Percentiles rank a stretch among this genome's conserved stretches.
Conservation (phyloP, 2,329 filamentous ascomycete genomes). For the Neonectria faginata region DNA sequence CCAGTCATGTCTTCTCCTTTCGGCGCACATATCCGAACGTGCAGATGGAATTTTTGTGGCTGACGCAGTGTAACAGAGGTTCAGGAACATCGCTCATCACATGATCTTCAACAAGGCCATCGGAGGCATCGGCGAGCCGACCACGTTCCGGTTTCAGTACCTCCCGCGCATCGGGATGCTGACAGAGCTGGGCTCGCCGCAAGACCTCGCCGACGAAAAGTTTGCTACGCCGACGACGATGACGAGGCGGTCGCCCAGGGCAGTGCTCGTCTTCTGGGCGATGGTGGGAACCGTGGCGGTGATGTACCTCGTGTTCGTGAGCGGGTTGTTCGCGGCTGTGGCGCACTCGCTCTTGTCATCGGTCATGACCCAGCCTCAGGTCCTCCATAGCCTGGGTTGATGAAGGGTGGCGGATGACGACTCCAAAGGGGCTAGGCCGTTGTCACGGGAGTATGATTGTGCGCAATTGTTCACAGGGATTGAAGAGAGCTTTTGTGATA, state of each 20-base stretch:
- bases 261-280: constrained; percentile 36
- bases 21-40: constrained; percentile 10
- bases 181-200: constrained; percentile 48
- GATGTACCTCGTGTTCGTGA: constrained; percentile 34
- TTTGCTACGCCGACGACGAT: constrained; percentile 9
- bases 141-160: constrained; percentile 78
- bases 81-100: constrained; percentile 55
- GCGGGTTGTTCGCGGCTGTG: constrained; percentile 29
- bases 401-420: not conserved
- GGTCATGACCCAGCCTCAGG: constrained; percentile 36
- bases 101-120: constrained; percentile 69
- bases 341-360: constrained; percentile 37
- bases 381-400: constrained; percentile 34
- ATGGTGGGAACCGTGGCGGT: constrained; percentile 31
- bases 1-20: not conserved
- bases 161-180: constrained; percentile 61
- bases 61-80: constrained; percentile 40
- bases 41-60: constrained; percentile 5
- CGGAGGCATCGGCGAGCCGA: constrained; percentile 71
- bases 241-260: constrained; percentile 25
- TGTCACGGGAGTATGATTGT: not conserved
- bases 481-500: not conserved
- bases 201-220: constrained; percentile 14
- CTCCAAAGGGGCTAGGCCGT: not conserved
- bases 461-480: not conserved